These are phyloP conservation scores for Clitopilus passeckerianus DNA, from an alignment of 768 basidiomycete genomes.

Conservation along the genomic window DNA sequence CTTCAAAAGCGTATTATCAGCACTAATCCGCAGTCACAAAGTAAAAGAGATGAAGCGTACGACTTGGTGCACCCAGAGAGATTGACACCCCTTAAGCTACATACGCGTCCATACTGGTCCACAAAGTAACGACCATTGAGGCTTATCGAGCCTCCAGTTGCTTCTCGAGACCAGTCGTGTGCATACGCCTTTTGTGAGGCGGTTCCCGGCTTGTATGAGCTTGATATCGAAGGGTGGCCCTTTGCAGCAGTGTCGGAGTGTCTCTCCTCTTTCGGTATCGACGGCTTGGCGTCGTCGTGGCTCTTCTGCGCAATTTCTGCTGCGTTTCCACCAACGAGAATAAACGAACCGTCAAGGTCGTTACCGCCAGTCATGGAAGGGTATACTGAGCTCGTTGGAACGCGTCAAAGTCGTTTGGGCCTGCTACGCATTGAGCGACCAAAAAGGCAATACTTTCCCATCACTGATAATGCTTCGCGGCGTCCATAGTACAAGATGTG, in stretches of 20 bases:
- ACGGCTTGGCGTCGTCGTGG: neutral
- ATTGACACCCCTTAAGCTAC: slow-evolving; percentile 81
- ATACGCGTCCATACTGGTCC: slow-evolving; percentile 75
- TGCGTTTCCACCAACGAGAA: slow-evolving; percentile 32
- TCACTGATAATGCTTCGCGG: too few species aligned
- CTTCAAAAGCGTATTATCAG: slow-evolving; percentile 28
- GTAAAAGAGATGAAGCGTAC: slow-evolving; percentile 35
- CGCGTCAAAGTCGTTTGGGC: too few species aligned
- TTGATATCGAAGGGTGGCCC: slow-evolving; percentile 43
- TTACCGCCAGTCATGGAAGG: neutral
- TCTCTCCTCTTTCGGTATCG: neutral
- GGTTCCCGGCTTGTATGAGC: slow-evolving; percentile 42
- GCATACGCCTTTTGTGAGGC: slow-evolving; percentile 42
- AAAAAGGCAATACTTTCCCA: too few species aligned
- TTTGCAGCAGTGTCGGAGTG: neutral
- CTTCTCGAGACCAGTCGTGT: slow-evolving; percentile 64
- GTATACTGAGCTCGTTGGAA: neutral
- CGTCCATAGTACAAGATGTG: too few species aligned
- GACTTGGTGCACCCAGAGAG: slow-evolving; percentile 79
- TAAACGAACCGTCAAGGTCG: slow-evolving; percentile 43
- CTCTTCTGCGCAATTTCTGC: neutral
- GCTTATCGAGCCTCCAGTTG: slow-evolving; percentile 50
- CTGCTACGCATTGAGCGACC: too few species aligned
- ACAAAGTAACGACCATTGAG: slow-evolving; percentile 78
- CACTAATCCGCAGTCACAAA: neutral